These are phyloP conservation scores for Phalaenopsis equestris DNA, from an alignment of 106 monocot species.

Conservation along the genomic window DNA sequence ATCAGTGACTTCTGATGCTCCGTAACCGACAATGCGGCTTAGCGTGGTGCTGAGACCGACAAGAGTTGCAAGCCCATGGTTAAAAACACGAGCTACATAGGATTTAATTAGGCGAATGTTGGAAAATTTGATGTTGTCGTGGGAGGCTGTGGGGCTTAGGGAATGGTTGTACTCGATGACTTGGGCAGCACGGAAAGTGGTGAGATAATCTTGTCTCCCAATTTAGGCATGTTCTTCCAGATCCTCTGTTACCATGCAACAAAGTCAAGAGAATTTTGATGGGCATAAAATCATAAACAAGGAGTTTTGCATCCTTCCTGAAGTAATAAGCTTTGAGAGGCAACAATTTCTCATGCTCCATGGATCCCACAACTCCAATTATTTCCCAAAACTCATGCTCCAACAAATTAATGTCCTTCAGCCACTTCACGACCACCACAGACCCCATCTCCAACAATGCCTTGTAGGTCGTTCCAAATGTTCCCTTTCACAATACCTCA, in stretches of 20 bases:
- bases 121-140: constrained; percentile 20
- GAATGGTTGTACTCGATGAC: constrained; percentile 15
- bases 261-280: constrained; percentile 13
- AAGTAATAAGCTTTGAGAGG: constrained; percentile 19
- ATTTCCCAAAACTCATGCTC: constrained; percentile 21
- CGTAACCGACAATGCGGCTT: constrained; percentile 11
- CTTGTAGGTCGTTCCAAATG: constrained; percentile 23
- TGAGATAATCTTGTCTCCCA: constrained; percentile 7
- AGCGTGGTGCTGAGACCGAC: not conserved
- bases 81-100: constrained; percentile 5
- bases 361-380: constrained; percentile 13
- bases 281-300: constrained; percentile 19
- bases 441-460: constrained; percentile 19
- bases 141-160: constrained; percentile 1
- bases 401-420: constrained; percentile 15
- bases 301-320: constrained; percentile 25
- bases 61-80: constrained; percentile 12
- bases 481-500: constrained; percentile 25
- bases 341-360: constrained; percentile 15
- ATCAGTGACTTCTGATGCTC: constrained; percentile 9
- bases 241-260: constrained; percentile 20
- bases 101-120: constrained; percentile 15
- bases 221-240: constrained; percentile 20
- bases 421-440: constrained; percentile 21
- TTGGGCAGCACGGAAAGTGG: constrained; percentile 8